These are phyloP conservation scores for Peronospora farinosa DNA, from an alignment of 352 stramenopile species.

Conservation along the genomic window DNA sequence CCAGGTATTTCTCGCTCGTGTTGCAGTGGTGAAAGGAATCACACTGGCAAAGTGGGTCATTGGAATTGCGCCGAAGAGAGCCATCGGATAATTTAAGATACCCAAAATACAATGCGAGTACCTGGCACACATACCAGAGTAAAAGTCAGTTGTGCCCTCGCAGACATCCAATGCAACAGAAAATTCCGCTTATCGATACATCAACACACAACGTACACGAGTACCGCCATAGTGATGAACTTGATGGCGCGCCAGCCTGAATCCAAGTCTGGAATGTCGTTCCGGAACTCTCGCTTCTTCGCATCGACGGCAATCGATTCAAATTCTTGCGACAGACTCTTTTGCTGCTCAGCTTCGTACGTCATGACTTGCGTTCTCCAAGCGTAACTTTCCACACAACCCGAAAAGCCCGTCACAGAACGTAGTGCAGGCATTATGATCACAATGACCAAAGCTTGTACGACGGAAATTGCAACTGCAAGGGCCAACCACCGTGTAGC, in stretches of 20 bases:
- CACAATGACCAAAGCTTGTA: slow-evolving; percentile 24
- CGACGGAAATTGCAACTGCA: slow-evolving; percentile 17
- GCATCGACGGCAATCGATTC: not conserved
- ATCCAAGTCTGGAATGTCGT: slow-evolving; percentile 25
- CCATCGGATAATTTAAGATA: slow-evolving; percentile 81
- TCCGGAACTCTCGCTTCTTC: not conserved
- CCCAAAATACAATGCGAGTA: slow-evolving; percentile 66
- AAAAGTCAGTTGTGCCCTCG: slow-evolving; percentile 6
- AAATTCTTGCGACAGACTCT: slow-evolving; percentile 11
- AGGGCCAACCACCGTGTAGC: slow-evolving; percentile 25
- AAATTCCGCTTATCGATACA: not conserved
- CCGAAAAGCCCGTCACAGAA: slow-evolving; percentile 30
- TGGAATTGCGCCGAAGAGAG: slow-evolving; percentile 54
- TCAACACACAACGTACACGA: slow-evolving; percentile 38
- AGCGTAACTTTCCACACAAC: slow-evolving; percentile 33
- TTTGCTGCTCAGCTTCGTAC: slow-evolving; percentile 33
- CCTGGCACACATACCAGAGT: slow-evolving; percentile 21
- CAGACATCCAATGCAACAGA: not conserved
- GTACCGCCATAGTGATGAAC: slow-evolving; percentile 43
- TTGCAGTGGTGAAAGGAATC: slow-evolving; percentile 27
- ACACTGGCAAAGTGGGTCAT: slow-evolving; percentile 61
- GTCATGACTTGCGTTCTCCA: slow-evolving; percentile 33
- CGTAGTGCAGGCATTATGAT: slow-evolving; percentile 25
- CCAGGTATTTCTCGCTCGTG: slow-evolving; percentile 23
- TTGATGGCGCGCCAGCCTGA: slow-evolving; percentile 52